These are phyloP conservation scores for Lagerstroemia speciosa DNA, from an alignment of 345 rosid genomes.

Conservation along the genomic window DNA sequence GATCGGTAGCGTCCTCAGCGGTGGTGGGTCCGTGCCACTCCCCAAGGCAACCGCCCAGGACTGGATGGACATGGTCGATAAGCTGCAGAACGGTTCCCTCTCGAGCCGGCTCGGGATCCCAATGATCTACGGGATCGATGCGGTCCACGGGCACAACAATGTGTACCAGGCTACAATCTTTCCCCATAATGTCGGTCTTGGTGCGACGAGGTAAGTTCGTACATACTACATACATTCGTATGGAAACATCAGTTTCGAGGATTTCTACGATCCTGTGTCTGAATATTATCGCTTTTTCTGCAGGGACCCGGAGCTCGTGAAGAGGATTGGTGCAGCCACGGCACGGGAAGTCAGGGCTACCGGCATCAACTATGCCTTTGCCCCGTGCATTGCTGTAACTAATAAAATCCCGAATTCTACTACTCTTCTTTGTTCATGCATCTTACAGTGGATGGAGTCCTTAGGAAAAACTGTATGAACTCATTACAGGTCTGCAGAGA, in stretches of 20 bases:
- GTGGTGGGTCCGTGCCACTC: slow-evolving; percentile 48
- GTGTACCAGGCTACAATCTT: slow-evolving; percentile 39
- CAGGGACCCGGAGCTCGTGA: slow-evolving; percentile 71
- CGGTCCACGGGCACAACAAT: slow-evolving; percentile 46
- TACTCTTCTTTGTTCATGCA: neutral
- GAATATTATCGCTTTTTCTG: neutral
- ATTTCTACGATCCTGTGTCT: neutral
- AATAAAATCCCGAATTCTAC: neutral
- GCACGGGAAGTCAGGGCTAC: slow-evolving; percentile 92
- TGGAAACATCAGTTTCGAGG: no score
- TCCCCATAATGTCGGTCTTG: slow-evolving; percentile 42
- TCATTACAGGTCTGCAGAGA: slow-evolving; percentile 56
- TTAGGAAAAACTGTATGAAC: neutral
- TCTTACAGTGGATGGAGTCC: neutral
- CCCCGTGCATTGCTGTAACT: slow-evolving; percentile 79
- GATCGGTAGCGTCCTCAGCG: slow-evolving; percentile 73
- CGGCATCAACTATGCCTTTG: slow-evolving; percentile 66
- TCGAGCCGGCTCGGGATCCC: slow-evolving; percentile 78
- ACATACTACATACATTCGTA: no score
- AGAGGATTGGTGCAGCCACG: slow-evolving; percentile 79
- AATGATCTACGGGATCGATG: slow-evolving; percentile 66
- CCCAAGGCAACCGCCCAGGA: slow-evolving; percentile 25
- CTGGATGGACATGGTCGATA: slow-evolving; percentile 38
- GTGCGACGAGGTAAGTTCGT: slow-evolving; percentile 48
- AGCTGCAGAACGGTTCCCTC: slow-evolving; percentile 40